Evolutionary conservation across 192 early-diverging fungal species (phyloP).

Genomic region (Chytriomyces hyalinus): DNA sequence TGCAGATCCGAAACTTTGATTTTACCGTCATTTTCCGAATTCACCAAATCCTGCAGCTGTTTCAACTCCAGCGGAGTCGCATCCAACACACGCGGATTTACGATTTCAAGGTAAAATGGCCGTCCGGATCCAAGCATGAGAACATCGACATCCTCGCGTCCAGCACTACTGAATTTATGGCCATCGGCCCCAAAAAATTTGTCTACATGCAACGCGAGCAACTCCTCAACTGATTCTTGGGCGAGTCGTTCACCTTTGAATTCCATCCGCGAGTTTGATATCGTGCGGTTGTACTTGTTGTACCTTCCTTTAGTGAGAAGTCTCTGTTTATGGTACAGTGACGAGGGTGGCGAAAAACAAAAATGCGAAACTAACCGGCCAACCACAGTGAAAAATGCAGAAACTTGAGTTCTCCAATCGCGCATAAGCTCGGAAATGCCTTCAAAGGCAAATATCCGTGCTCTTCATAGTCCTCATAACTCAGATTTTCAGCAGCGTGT

Average conservation of each 20-base stretch:
- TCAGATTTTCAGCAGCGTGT: slow-evolving; percentile 32
- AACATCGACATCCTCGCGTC: slow-evolving; percentile 93
- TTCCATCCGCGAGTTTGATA: slow-evolving; percentile 87
- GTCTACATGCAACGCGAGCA: slow-evolving; percentile 58
- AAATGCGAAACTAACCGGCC: slow-evolving; percentile 46
- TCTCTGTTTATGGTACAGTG: neutral
- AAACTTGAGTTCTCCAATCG: slow-evolving; percentile 38
- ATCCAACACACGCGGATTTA: slow-evolving; percentile 69
- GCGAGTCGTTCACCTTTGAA: slow-evolving; percentile 71
- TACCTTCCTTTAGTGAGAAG: slow-evolving; percentile 43
- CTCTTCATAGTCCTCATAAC: slow-evolving; percentile 37
- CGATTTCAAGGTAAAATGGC: slow-evolving; percentile 89
- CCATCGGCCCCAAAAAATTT: slow-evolving; percentile 39
- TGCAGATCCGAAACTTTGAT: slow-evolving; percentile 47
- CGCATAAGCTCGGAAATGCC: slow-evolving; percentile 11
- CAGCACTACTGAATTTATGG: slow-evolving; percentile 82
- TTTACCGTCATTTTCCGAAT: slow-evolving; percentile 39
- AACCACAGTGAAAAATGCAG: slow-evolving; percentile 63
- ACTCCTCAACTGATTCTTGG: slow-evolving; percentile 81
- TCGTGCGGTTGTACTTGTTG: slow-evolving; percentile 54
- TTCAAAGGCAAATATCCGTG: slow-evolving; percentile 17
- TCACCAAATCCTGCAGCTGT: slow-evolving; percentile 45
- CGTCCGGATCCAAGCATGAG: slow-evolving; percentile 91
- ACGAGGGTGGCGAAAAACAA: neutral
- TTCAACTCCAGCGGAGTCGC: slow-evolving; percentile 34